Conservation (phyloP, 352 stramenopile species). For the Halophytophthora polymorphica region DNA sequence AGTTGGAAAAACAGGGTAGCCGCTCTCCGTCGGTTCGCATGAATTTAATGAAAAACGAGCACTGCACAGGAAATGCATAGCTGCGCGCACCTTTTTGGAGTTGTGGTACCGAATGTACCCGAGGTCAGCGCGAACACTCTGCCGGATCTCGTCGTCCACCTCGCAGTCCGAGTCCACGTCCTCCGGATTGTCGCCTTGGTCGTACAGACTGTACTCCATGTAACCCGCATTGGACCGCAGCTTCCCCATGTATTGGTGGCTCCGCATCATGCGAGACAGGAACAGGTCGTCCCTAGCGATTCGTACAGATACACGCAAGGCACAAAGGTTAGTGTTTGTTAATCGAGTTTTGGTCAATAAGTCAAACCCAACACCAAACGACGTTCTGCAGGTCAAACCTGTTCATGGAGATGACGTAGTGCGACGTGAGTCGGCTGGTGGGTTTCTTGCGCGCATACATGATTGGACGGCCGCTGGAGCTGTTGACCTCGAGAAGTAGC, state of each 20-base stretch:
- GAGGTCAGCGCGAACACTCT: constrained; percentile 73
- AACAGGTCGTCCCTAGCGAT: constrained; percentile 68
- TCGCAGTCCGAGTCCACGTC: constrained; percentile 83
- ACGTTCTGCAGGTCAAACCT: constrained; percentile 23
- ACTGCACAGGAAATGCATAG: too few species aligned
- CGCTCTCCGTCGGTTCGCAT: too few species aligned
- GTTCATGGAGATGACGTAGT: constrained; percentile 88
- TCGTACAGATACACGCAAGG: too few species aligned
- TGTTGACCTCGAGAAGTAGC: constrained; percentile 80
- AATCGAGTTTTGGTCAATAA: neutral
- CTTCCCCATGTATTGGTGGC: constrained; percentile 87
- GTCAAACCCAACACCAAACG: neutral
- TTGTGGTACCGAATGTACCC: constrained; percentile 72
- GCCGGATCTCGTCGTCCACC: constrained; percentile 69
- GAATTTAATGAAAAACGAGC: too few species aligned
- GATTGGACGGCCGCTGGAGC: constrained; percentile 77
- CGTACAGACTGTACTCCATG: constrained; percentile 86
- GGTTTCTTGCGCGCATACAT: constrained; percentile 83
- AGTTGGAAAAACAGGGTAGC: neutral
- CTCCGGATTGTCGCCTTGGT: constrained; percentile 82
- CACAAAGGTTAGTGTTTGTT: neutral
- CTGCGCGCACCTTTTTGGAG: constrained; percentile 67
- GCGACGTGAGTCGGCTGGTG: constrained; percentile 69
- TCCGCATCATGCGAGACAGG: constrained; percentile 72
- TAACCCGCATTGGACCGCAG: constrained; percentile 73